A percentile compares a stretch with the other conserved stretches of the same genome.
These are phyloP conservation scores for Scedosporium aurantiacum DNA, from an alignment of 2,329 filamentous ascomycete genomes.

Conservation along the genomic window DNA sequence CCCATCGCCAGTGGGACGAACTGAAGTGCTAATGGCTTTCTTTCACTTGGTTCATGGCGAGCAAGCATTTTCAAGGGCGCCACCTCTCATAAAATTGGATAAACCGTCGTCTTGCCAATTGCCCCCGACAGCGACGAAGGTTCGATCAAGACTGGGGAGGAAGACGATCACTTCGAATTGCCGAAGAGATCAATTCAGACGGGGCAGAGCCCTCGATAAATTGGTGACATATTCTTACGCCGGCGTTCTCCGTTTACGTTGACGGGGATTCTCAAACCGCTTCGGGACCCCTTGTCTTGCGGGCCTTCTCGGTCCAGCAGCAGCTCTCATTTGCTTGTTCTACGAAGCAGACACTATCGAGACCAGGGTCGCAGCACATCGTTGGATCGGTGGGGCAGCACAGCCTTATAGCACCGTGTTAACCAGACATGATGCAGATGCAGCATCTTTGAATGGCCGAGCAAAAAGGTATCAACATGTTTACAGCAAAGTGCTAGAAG, in stretches of 20 bases:
- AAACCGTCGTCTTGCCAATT: no score
- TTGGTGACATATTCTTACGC: no score
- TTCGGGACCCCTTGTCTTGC: neutral
- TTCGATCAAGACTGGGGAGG: no score
- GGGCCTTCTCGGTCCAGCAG: neutral
- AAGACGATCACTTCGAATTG: no score
- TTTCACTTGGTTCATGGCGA: neutral
- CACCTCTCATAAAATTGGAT: no score
- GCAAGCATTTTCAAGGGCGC: no score
- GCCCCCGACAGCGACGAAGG: no score
- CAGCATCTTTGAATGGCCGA: neutral
- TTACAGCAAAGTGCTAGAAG: neutral
- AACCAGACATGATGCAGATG: neutral
- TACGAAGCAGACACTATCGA: no score
- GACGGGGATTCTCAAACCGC: no score
- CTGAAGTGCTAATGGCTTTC: neutral
- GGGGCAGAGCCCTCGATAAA: no score
- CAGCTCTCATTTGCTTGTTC: neutral
- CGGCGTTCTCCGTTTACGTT: no score
- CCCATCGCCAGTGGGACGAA: neutral
- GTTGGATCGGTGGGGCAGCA: neutral
- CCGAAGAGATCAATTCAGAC: no score
- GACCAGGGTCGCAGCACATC: neutral
- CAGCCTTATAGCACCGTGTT: constrained; percentile 6
- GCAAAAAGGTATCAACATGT: neutral